phyloP scores from a whole-genome alignment of 2,329 filamentous ascomycete species.

The Neophaeococcomyces aloes region DNA sequence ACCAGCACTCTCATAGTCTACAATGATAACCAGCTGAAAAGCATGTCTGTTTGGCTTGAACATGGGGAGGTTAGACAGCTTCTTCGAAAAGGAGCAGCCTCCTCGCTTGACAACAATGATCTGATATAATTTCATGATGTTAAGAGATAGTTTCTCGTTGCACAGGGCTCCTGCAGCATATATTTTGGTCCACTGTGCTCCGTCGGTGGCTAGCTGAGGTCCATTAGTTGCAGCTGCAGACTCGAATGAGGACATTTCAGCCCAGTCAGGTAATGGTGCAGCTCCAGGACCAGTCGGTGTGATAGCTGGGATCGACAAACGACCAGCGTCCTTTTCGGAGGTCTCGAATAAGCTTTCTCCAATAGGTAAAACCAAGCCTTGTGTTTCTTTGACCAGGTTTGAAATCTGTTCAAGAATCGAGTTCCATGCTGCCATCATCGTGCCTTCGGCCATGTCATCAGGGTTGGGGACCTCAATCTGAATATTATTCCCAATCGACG shows the following conservation, averaged over 20 bases:
- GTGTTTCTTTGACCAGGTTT: conserved; percentile 11
- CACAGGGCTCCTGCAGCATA: conserved; percentile 56
- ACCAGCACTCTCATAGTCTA: conserved; percentile 33
- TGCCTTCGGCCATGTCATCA: conserved; percentile 13
- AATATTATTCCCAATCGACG: conserved; percentile 5
- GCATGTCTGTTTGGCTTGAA: conserved; percentile 52
- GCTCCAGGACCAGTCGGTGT: conserved; percentile 45
- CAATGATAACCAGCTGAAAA: conserved; percentile 71
- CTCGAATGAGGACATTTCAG: conserved; percentile 30
- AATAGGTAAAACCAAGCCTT: conserved; percentile 2
- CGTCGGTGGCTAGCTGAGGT: conserved; percentile 19
- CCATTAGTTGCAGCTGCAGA: conserved; percentile 24
- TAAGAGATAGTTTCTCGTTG: conserved; percentile 42
- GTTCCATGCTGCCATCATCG: conserved; percentile 21
- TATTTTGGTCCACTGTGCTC: conserved; percentile 57
- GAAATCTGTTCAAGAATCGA: conserved; percentile 22
- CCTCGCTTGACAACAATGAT: conserved; percentile 75
- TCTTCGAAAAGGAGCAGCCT: conserved; percentile 71
- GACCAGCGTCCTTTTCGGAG: conserved; percentile 14
- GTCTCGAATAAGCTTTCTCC: conserved; percentile 17
- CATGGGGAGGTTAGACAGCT: conserved; percentile 73
- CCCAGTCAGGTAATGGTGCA: conserved; percentile 57
- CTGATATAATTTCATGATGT: conserved; percentile 50
- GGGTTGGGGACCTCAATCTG: conserved; percentile 10
- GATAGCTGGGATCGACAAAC: conserved; percentile 38